phyloP scores from a whole-genome alignment of 345 rosid genomes.

The Linum lewisii region DNA sequence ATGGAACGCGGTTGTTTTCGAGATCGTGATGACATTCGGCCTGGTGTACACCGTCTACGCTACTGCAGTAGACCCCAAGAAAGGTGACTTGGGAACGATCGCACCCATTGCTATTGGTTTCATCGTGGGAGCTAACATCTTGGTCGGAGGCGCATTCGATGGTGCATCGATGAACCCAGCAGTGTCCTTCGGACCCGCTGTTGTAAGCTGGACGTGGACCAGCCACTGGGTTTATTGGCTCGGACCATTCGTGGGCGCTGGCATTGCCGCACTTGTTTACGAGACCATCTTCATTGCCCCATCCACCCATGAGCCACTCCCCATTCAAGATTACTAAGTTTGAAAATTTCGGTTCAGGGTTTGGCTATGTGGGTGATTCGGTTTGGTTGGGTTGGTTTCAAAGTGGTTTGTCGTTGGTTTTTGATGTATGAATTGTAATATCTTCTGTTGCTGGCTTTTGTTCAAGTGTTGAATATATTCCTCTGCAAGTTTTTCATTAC shows the following conservation, averaged over 20 bases:
- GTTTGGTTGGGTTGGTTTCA: neutral
- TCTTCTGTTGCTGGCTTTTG: slow-evolving; percentile 6
- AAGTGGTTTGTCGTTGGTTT: neutral
- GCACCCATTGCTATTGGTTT: slow-evolving; percentile 25
- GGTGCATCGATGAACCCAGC: slow-evolving; percentile 31
- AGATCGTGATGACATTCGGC: slow-evolving; percentile 27
- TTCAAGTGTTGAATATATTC: slow-evolving; percentile 16
- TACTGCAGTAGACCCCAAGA: slow-evolving; percentile 23
- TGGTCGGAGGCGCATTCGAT: slow-evolving; percentile 27
- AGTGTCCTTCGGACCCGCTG: slow-evolving; percentile 24
- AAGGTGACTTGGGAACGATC: slow-evolving; percentile 14
- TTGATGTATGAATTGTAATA: neutral
- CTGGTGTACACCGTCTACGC: slow-evolving; percentile 26
- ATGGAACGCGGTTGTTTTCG: slow-evolving; percentile 23
- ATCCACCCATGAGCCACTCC: slow-evolving; percentile 18
- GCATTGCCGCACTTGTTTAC: slow-evolving; percentile 20
- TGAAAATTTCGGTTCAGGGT: slow-evolving; percentile 6
- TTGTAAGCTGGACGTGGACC: slow-evolving; percentile 26
- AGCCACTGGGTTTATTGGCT: slow-evolving; percentile 31
- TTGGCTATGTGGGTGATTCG: slow-evolving; percentile 4
- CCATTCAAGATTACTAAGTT: slow-evolving; percentile 12
- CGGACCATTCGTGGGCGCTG: slow-evolving; percentile 22
- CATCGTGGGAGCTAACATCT: slow-evolving; percentile 27
- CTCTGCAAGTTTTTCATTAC: neutral
- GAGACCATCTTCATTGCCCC: slow-evolving; percentile 20